Percentiles rank a stretch among this genome's conserved stretches.
Evolutionary conservation across 345 rosid species (phyloP).

Genomic region (Aethionema arabicum): DNA sequence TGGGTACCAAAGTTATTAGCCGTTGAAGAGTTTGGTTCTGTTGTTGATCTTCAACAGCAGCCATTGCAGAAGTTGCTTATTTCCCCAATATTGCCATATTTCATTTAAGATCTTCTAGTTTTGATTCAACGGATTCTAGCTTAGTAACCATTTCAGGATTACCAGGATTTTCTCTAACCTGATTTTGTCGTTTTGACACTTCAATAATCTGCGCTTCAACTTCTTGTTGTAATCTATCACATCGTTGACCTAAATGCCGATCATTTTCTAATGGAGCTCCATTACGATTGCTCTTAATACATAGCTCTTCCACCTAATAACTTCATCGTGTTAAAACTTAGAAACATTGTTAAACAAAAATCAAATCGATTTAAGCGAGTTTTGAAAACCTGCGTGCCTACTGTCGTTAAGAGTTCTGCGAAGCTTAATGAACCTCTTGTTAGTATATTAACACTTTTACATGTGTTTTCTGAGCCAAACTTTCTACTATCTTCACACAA

Average conservation of each 20-base stretch:
- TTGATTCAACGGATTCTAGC: conserved; percentile 73
- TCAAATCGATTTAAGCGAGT: not conserved
- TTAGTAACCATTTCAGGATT: conserved; percentile 64
- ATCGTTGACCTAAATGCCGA: conserved; percentile 94
- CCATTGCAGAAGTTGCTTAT: conserved; percentile 89
- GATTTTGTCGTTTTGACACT: conserved; percentile 80
- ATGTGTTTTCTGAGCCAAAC: conserved; percentile 83
- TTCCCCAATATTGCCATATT: conserved; percentile 76
- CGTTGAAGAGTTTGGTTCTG: conserved; percentile 92
- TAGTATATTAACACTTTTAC: conserved; percentile 77
- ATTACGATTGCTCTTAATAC: conserved; percentile 87
- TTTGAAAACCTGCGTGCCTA: conserved; percentile 77
- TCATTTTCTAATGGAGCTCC: conserved; percentile 95
- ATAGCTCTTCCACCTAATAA: conserved; percentile 88
- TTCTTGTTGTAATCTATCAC: conserved; percentile 89
- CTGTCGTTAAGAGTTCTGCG: conserved; percentile 71
- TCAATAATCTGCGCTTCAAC: conserved; percentile 93
- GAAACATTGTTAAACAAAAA: conserved; percentile 2
- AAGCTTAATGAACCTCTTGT: conserved; percentile 66
- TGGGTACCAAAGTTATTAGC: conserved; percentile 76
- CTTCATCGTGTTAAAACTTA: conserved; percentile 25
- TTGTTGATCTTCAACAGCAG: conserved; percentile 90
- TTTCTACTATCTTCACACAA: conserved; percentile 83
- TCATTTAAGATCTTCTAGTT: conserved; percentile 73
- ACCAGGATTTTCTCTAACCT: conserved; percentile 66